phyloP scores from a whole-genome alignment of 106 monocot species.

The Phalaenopsis aphrodite region DNA sequence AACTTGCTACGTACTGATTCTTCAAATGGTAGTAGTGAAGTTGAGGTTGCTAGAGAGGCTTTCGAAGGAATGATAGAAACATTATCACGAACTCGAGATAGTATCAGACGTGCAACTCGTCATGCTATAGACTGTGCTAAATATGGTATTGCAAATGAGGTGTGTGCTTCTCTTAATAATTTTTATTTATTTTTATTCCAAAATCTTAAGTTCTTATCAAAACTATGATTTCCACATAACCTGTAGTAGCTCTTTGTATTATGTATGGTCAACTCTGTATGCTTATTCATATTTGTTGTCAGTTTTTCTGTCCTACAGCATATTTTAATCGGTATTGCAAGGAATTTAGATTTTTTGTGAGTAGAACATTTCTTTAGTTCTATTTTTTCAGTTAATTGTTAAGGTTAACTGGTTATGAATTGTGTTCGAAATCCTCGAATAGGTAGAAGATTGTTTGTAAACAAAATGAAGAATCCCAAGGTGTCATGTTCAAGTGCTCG shows the following conservation, averaged over 20 bases:
- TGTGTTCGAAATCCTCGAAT: too few species aligned
- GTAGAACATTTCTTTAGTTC: not conserved
- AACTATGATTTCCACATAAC: not conserved
- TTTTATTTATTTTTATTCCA: not conserved
- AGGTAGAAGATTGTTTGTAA: not conserved
- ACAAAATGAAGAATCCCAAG: too few species aligned
- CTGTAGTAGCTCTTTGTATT: not conserved
- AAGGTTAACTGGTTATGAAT: too few species aligned
- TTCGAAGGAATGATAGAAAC: conserved; percentile 86
- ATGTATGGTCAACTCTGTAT: not conserved
- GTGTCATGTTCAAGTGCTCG: too few species aligned
- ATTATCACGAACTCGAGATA: conserved; percentile 71
- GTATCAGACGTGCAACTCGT: conserved; percentile 81
- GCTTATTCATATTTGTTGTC: not conserved
- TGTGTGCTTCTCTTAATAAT: conserved; percentile 4
- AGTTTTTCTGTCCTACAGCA: not conserved
- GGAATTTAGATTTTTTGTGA: not conserved
- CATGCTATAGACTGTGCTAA: conserved; percentile 85
- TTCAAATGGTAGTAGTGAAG: conserved; percentile 57
- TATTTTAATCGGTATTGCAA: not conserved
- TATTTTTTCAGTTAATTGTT: not conserved
- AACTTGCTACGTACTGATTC: conserved; percentile 25
- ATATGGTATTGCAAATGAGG: conserved; percentile 73
- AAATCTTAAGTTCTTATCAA: not conserved
- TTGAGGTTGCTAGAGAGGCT: conserved; percentile 62